phyloP scores from a whole-genome alignment of 768 basidiomycete species.

The Termitomyces heimii region DNA sequence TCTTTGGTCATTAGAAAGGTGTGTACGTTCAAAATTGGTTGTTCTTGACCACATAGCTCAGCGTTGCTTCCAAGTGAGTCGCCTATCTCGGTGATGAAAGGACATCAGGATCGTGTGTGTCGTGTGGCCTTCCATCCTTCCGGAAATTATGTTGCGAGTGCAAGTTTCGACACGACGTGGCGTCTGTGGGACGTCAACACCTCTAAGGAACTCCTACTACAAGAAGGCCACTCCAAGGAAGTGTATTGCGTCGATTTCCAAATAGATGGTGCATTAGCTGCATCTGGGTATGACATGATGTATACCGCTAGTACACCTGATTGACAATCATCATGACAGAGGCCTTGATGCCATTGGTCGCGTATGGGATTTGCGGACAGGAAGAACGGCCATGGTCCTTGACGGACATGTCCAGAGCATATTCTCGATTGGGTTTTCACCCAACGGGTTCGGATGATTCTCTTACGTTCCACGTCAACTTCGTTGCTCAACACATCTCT shows the following conservation, averaged over 20 bases:
- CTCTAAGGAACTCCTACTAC: slow-evolving; percentile 75
- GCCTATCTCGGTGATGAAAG: slow-evolving; percentile 80
- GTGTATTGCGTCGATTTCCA: slow-evolving; percentile 97
- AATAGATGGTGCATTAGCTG: slow-evolving; percentile 86
- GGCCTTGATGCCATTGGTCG: slow-evolving; percentile 96
- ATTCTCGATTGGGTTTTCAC: slow-evolving; percentile 86
- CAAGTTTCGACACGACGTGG: slow-evolving; percentile 98
- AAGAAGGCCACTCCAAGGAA: slow-evolving; percentile 97
- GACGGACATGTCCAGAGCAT: slow-evolving; percentile 96
- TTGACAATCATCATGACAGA: slow-evolving; percentile 31
- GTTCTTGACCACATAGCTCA: not conserved
- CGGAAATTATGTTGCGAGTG: slow-evolving; percentile 88
- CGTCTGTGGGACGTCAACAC: slow-evolving; percentile 90
- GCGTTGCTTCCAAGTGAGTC: slow-evolving; percentile 51
- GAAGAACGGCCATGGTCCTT: slow-evolving; percentile 94
- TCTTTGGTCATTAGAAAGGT: slow-evolving; percentile 89
- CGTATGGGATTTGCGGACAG: slow-evolving; percentile 95
- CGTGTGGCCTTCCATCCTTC: slow-evolving; percentile 96
- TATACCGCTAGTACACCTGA: not conserved
- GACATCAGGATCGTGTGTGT: slow-evolving; percentile 88
- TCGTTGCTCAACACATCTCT: slow-evolving; percentile 8
- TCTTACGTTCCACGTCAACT: slow-evolving; percentile 1
- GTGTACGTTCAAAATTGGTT: slow-evolving; percentile 11
- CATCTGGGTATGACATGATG: slow-evolving; percentile 69
- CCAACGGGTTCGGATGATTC: slow-evolving; percentile 73